Evolutionary conservation across 371 early-diverging fungal genomes (phyloP).

Genomic region (Mucor lusitanicus): DNA sequence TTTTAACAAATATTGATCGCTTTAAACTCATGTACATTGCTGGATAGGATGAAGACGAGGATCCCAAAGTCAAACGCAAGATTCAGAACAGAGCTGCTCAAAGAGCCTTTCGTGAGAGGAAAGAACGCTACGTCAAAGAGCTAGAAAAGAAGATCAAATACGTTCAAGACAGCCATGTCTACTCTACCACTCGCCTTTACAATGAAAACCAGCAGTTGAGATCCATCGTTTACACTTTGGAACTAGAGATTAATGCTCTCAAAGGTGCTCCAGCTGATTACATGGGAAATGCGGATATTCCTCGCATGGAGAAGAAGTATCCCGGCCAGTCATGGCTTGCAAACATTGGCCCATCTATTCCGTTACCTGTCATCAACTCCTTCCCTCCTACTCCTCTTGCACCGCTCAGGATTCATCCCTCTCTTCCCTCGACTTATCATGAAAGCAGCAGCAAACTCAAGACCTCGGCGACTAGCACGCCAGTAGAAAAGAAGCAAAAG

Average conservation of each 20-base stretch:
- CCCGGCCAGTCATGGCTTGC: background rate
- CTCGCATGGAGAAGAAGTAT: background rate
- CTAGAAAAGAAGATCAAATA: conserved; percentile 64
- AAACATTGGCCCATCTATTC: background rate
- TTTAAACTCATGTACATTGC: background rate
- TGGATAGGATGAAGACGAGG: conserved; percentile 9
- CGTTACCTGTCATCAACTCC: background rate
- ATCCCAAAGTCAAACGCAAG: conserved; percentile 49
- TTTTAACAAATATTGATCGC: background rate
- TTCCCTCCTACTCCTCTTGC: background rate
- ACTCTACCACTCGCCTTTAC: conserved; percentile 27
- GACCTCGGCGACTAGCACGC: background rate
- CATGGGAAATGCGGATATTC: background rate
- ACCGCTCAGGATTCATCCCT: conserved; percentile 15
- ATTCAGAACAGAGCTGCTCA: conserved; percentile 74
- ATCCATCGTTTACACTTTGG: conserved; percentile 32
- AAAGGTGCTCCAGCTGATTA: conserved; percentile 40
- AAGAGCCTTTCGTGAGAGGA: conserved; percentile 68
- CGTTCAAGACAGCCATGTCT: conserved; percentile 49
- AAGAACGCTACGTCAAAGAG: conserved; percentile 59
- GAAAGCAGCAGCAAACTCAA: background rate
- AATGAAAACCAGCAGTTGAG: conserved; percentile 45
- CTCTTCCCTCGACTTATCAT: background rate
- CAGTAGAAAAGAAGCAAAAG: background rate
- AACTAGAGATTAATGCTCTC: conserved; percentile 33